phyloP scores from a whole-genome alignment of 2,329 filamentous ascomycete genomes.

The Trichoderma sp. region DNA sequence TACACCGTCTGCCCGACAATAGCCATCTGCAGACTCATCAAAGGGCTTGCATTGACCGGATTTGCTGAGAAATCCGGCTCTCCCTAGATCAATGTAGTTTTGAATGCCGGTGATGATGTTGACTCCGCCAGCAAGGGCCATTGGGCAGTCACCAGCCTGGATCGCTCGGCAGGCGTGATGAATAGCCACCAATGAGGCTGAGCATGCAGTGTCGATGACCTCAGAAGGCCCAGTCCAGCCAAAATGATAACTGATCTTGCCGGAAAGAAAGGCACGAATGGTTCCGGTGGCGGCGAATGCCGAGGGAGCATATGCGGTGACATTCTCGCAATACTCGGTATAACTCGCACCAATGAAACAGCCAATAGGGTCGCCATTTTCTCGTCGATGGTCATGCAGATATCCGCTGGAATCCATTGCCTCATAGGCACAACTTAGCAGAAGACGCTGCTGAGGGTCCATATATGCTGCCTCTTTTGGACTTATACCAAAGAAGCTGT shows the following conservation, averaged over 20 bases:
- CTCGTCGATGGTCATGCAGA: not conserved
- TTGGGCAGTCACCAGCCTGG: slow-evolving; percentile 35
- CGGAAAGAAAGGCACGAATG: slow-evolving; percentile 37
- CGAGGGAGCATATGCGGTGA: slow-evolving; percentile 31
- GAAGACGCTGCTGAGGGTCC: slow-evolving; percentile 39
- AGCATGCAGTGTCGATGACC: slow-evolving; percentile 43
- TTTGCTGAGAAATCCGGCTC: slow-evolving; percentile 32
- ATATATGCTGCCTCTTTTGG: slow-evolving; percentile 35
- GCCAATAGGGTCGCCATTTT: slow-evolving; percentile 29
- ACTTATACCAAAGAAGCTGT: slow-evolving; percentile 35
- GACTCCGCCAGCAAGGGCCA: slow-evolving; percentile 43
- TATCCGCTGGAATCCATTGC: slow-evolving; percentile 31
- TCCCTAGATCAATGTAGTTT: slow-evolving; percentile 30
- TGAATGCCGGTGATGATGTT: slow-evolving; percentile 39
- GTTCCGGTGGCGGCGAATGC: slow-evolving; percentile 40
- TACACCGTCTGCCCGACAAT: slow-evolving; percentile 53
- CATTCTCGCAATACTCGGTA: slow-evolving; percentile 34
- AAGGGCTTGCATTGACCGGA: slow-evolving; percentile 36
- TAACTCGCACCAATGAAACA: slow-evolving; percentile 33
- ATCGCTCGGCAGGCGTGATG: slow-evolving; percentile 37
- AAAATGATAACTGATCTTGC: slow-evolving; percentile 39
- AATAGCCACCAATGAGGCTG: slow-evolving; percentile 40
- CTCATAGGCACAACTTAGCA: slow-evolving; percentile 42
- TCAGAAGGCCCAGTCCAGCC: slow-evolving; percentile 41
- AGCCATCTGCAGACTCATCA: slow-evolving; percentile 45